phyloP scores from a whole-genome alignment of 1,139 yeast species.

The Suhomyces bolitotheri region DNA sequence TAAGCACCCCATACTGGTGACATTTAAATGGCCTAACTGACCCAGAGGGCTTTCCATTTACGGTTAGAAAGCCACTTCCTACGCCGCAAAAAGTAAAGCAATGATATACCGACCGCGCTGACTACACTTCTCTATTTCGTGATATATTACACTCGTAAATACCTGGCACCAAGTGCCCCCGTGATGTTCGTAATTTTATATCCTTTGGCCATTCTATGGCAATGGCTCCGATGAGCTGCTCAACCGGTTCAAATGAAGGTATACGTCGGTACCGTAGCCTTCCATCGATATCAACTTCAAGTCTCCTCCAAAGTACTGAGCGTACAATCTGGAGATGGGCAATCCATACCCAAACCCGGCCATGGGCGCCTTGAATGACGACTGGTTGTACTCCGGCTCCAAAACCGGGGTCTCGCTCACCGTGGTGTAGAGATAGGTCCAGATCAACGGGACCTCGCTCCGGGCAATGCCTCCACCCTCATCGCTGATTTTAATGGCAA shows the following conservation, averaged over 20 bases:
- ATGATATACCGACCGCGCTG: no score
- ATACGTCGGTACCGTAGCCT: constrained; percentile 93
- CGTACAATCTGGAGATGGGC: constrained; percentile 81
- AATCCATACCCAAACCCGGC: constrained; percentile 94
- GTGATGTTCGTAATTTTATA: no score
- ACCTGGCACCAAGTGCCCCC: no score
- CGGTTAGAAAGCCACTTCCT: no score
- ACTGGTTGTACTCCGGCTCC: constrained; percentile 56
- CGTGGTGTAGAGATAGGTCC: constrained; percentile 91
- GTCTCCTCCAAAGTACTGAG: constrained; percentile 91
- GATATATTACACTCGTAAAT: no score
- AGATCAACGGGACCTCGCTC: constrained; percentile 77
- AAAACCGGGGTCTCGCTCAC: constrained; percentile 72
- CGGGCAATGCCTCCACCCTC: constrained; percentile 95
- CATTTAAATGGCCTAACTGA: no score
- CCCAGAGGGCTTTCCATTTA: no score
- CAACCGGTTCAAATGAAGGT: constrained; percentile 70
- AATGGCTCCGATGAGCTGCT: constrained; percentile 50
- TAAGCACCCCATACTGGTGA: not conserved
- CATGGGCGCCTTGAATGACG: constrained; percentile 83
- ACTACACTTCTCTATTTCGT: no score
- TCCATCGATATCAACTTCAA: constrained; percentile 86
- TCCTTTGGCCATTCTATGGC: no score
- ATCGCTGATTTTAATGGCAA: constrained; percentile 88
- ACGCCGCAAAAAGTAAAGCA: no score